Base-by-base conservation (phyloP, 108 stramenopile species). In the Discostella stelligeroides region DNA sequence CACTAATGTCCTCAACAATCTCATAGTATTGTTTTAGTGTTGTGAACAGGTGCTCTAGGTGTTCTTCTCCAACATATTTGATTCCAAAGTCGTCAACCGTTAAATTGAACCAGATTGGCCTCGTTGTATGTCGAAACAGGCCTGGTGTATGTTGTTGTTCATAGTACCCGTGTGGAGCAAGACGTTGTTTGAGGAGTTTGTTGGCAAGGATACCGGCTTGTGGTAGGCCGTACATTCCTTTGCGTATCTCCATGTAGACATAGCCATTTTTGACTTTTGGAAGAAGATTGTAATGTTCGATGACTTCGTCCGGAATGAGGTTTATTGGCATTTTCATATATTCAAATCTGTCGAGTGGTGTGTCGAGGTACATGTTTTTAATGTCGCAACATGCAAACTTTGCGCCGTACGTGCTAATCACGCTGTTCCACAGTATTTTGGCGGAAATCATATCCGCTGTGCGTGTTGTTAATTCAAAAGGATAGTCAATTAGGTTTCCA, bases 361-460 rank as follows among this genome's bases (percentile, higher is more conserved):
- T 81, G 15, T 23, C 49, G 10, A 84, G 66, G 55, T 68, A 81
- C 37, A 81, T 67, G 41, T 72, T 76, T 18, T 68, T 73, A 28
- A 84, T 34, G 62, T 85, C 81, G 4, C 20, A 21, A 0, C 61
- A 14, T 5, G 4, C 45, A 46, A 46, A 46, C 1, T 7, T 2
- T 14, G 45, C 45, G 6, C 6, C 45, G 1, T 2, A 1, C 4
- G 45, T 46, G 45, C 45, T 46, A 6, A 46, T 46, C 1, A 6
- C 6, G 6, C 45, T 46, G 6, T 46, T 46, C 45, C 45, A 46
- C 17, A 46, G 23, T 8, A 18, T 2, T 49, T 49, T 49, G 6
- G 48, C 20, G 23, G 48, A 49, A 3, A 49, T 23, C 48, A 49
- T 49, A 23, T 49, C 48, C 4, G 48, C 7, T 4, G 48, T 49